A percentile compares a stretch with the other conserved stretches of the same genome.
phyloP scores from a whole-genome alignment of 140 eudicot genomes.

The Artemisia princeps region DNA sequence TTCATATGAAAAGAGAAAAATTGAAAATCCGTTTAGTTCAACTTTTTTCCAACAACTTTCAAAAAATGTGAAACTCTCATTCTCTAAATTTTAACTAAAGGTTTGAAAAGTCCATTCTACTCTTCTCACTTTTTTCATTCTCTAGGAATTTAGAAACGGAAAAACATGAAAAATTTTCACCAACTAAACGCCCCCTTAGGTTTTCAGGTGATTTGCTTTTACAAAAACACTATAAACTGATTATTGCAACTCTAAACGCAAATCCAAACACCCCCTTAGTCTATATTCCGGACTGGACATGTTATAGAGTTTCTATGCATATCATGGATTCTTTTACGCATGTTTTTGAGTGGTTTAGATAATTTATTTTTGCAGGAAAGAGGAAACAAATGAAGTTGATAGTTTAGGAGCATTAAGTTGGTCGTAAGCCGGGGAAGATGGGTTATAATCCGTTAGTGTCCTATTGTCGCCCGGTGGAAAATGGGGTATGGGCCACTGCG shows the following conservation, averaged over 20 bases:
- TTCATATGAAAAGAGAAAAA: too few relatives aligned
- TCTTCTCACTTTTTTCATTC: too few relatives aligned
- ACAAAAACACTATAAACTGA: neutral
- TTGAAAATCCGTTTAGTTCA: too few relatives aligned
- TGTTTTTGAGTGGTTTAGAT: slow-evolving; percentile 14
- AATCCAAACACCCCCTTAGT: neutral
- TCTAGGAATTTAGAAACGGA: too few relatives aligned
- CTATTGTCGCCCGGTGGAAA: slow-evolving; percentile 71
- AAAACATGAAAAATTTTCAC: too few relatives aligned
- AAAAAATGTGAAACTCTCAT: too few relatives aligned
- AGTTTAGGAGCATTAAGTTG: slow-evolving; percentile 19
- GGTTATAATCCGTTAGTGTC: slow-evolving; percentile 41
- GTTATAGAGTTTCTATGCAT: neutral
- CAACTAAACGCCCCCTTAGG: too few relatives aligned
- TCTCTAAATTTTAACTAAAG: too few relatives aligned
- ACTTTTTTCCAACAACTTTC: too few relatives aligned
- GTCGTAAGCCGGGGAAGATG: slow-evolving; percentile 33
- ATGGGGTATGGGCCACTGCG: slow-evolving; percentile 72
- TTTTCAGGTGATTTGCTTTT: too few relatives aligned
- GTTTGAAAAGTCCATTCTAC: too few relatives aligned
- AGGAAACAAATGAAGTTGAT: slow-evolving; percentile 17
- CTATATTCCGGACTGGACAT: neutral
- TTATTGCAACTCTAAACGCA: neutral
- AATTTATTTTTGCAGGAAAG: slow-evolving; percentile 28
- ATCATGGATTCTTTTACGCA: neutral